A percentile compares a stretch with the other conserved stretches of the same genome.
phyloP scores from a whole-genome alignment of 768 basidiomycete genomes.

The Gautieria morchelliformis region DNA sequence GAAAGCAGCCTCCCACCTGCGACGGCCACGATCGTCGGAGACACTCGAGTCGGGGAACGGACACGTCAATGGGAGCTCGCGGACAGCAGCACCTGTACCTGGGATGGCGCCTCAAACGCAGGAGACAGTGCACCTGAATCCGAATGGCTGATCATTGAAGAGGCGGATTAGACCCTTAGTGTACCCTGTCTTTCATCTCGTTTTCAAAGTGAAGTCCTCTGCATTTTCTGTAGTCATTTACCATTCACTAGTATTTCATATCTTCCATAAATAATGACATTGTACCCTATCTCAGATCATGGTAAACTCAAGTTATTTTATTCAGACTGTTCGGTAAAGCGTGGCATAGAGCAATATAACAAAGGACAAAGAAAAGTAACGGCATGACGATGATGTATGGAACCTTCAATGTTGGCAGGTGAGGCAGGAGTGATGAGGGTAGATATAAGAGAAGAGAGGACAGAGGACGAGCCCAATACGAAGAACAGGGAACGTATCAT shows the following conservation, averaged over 20 bases:
- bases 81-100: conserved; percentile 50
- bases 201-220: not conserved
- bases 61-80: conserved; percentile 40
- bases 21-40: conserved; percentile 14
- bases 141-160: conserved; percentile 81
- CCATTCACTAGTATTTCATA: not conserved
- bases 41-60: conserved; percentile 61
- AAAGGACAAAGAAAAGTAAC: not conserved
- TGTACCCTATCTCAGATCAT: too few species aligned
- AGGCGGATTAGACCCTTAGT: conserved; percentile 20
- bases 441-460: conserved; percentile 16
- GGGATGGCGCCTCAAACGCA: conserved; percentile 60
- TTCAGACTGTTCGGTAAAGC: not conserved
- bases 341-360: not conserved
- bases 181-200: not conserved
- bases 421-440: conserved; percentile 10
- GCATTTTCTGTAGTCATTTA: conserved; percentile 1
- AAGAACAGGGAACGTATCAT: conserved; percentile 13
- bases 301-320: not conserved
- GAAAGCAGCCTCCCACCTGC: conserved; percentile 9
- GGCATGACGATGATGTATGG: conserved; percentile 5
- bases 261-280: not conserved
- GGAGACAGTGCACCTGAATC: conserved; percentile 72
- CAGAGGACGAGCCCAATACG: conserved; percentile 16
- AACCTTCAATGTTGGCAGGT: conserved; percentile 1